Evolutionary conservation across 2,329 filamentous ascomycete species (phyloP), one percentile per base, ranked within the genome.

Genomic region (Neoscytalidium dimidiatum): DNA sequence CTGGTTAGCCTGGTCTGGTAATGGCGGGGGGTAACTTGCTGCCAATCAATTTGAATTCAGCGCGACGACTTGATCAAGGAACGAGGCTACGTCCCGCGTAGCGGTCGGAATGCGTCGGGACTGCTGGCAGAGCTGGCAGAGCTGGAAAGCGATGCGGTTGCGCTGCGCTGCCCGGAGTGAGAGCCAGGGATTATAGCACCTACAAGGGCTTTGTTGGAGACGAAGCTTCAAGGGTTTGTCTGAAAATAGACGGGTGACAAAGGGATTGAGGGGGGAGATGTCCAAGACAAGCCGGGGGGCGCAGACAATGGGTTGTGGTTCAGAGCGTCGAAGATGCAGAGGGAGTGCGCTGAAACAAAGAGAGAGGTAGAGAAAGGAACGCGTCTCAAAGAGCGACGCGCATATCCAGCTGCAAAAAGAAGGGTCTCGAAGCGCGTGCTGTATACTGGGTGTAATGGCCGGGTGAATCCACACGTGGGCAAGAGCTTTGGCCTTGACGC

Each of bases 81-180:
- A 41, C 11, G 13, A 41, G 38, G 26, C 58, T 62, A 62, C 58
- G 58, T 49, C 58, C 58, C 51, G 58, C 58, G 46, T 62, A 62
- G 58, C 1, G 17, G 21, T 62, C 51, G 21, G 29, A 51, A 31
- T 19, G 31, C 21, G 7, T 38, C 9, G 8, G 51, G 35, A 31
- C 19, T 17, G 38, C 56, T 33, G 41, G 17, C 28, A n/a, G 35
- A 49, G 13, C 26, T 14, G 56, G 28, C 8, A 17, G 38, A 31
- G 14, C 58, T 23, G 9, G 23, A 21, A 35, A 57, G 52, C 21
- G 43, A 21, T 8, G 14, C 11, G 14, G 13, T 41, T 41, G 38
- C 38, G 38, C 38, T 2, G 53, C 35, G 17, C 21, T 7, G 23
- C 14, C 9, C 11, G 3, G 11, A 14, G 57, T 31, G n/a, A 26